A percentile compares a stretch with the other conserved stretches of the same genome.
Evolutionary conservation across 2,329 filamentous ascomycete species (phyloP).

Genomic region (Cryoendolithus antarcticus): DNA sequence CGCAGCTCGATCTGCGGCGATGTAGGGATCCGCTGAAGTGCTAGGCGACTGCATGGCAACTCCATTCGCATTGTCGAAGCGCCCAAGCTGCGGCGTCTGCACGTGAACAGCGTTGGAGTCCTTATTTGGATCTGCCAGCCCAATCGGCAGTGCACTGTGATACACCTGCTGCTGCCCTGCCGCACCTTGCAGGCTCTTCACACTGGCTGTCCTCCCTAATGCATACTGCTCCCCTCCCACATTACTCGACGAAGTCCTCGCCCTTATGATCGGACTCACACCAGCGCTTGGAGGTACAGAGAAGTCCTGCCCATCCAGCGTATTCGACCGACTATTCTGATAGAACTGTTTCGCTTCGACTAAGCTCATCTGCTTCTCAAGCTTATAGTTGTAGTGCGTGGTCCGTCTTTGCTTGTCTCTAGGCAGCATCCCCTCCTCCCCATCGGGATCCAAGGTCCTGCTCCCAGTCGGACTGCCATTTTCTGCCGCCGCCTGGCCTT

Average conservation of each 20-base stretch:
- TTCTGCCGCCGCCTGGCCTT: slow-evolving; percentile 1
- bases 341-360: slow-evolving; percentile 94
- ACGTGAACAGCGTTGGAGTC: slow-evolving; percentile 17
- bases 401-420: slow-evolving; percentile 53
- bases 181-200: slow-evolving; percentile 29
- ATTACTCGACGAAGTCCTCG: slow-evolving; percentile 32
- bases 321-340: slow-evolving; percentile 35
- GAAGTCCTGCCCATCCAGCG: slow-evolving; percentile 1
- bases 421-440: slow-evolving; percentile 25
- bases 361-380: slow-evolving; percentile 88
- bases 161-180: slow-evolving; percentile 11
- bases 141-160: slow-evolving; percentile 23
- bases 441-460: slow-evolving; percentile 6
- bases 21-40: slow-evolving; percentile 13
- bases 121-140: slow-evolving; percentile 22
- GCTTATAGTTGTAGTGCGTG: slow-evolving; percentile 84
- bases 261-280: slow-evolving; percentile 29
- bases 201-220: slow-evolving; percentile 28
- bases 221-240: slow-evolving; percentile 25
- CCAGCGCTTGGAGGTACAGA: background rate
- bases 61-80: slow-evolving; percentile 12
- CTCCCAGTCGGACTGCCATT: background rate
- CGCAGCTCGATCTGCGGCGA: slow-evolving; percentile 37
- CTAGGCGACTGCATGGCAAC: slow-evolving; percentile 2
- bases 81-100: slow-evolving; percentile 19